Evolutionary conservation across 805 yeast species (phyloP).

Genomic region (Groenewaldozyma salmanticensis): DNA sequence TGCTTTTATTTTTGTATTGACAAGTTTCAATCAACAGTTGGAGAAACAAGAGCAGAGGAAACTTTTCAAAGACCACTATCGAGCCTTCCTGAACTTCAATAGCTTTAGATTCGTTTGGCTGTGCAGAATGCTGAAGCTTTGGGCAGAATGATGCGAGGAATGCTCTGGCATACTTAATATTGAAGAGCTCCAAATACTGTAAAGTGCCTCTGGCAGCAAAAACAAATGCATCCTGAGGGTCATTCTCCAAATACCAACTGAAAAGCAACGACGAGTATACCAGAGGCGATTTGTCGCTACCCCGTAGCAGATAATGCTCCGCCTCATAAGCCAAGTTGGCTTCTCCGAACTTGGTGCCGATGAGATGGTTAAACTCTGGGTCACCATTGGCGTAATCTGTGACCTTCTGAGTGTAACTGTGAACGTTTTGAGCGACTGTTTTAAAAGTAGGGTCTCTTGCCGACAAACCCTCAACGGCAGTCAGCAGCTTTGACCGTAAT

Average conservation of each 20-base stretch:
- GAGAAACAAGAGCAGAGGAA: conserved; percentile 52
- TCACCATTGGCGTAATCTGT: conserved; percentile 57
- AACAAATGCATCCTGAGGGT: conserved; percentile 19
- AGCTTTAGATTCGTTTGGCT: conserved; percentile 11
- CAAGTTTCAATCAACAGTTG: conserved; percentile 57
- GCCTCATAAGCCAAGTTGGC: conserved; percentile 49
- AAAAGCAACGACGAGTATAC: conserved; percentile 39
- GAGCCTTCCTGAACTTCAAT: conserved; percentile 25
- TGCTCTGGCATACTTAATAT: conserved; percentile 48
- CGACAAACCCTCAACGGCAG: conserved; percentile 34
- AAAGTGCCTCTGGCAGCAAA: conserved; percentile 52
- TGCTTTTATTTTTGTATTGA: conserved; percentile 41
- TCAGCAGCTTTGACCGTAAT: conserved; percentile 38
- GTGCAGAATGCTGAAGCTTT: conserved; percentile 20
- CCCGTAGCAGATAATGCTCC: conserved; percentile 63
- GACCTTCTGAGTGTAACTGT: conserved; percentile 49
- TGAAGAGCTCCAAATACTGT: conserved; percentile 62
- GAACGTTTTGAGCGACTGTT: conserved; percentile 55
- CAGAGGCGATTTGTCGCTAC: conserved; percentile 43
- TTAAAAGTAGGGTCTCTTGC: conserved; percentile 51
- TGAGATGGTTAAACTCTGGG: conserved; percentile 58
- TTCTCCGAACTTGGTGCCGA: conserved; percentile 53
- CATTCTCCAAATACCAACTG: conserved; percentile 35
- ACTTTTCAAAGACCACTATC: conserved; percentile 32
- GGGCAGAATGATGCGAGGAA: conserved; percentile 32